phyloP scores from a whole-genome alignment of 129 eudicot species.

The Lonicera japonica region DNA sequence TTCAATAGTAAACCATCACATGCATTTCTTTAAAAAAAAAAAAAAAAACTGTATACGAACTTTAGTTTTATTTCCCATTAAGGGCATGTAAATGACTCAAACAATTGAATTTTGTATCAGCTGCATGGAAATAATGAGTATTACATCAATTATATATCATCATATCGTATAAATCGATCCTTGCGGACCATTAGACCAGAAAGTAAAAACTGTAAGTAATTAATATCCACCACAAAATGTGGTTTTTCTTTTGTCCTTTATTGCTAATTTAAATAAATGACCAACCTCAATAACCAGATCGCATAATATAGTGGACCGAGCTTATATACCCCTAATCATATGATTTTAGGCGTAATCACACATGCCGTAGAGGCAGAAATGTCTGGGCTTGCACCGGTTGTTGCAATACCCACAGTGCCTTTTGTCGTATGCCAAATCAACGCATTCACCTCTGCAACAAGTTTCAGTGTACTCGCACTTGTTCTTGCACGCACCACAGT shows the following conservation, averaged over 20 bases:
- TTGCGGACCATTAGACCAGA: neutral
- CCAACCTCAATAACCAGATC: neutral
- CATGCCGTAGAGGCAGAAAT: constrained; percentile 58
- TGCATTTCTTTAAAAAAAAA: too few relatives aligned
- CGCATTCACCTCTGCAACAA: constrained; percentile 62
- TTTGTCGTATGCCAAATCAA: constrained; percentile 38
- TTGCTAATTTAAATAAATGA: neutral
- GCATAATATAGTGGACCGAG: too few relatives aligned
- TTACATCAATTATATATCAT: neutral
- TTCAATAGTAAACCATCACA: too few relatives aligned
- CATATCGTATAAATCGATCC: neutral
- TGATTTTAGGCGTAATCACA: constrained; percentile 51
- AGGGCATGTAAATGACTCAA: too few relatives aligned
- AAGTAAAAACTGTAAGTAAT: neutral
- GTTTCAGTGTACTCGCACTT: constrained; percentile 41
- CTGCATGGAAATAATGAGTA: neutral
- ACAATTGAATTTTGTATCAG: too few relatives aligned
- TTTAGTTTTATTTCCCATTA: too few relatives aligned
- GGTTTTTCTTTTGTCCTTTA: constrained; percentile 7
- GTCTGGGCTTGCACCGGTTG: constrained; percentile 35
- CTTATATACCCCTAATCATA: neutral
- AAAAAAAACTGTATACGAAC: too few relatives aligned
- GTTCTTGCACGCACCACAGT: constrained; percentile 69
- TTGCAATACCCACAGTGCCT: constrained; percentile 78
- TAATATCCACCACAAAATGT: constrained; percentile 14